phyloP scores from a whole-genome alignment of 1,284 basidiomycete genomes.

The Trichosporon sp. region DNA sequence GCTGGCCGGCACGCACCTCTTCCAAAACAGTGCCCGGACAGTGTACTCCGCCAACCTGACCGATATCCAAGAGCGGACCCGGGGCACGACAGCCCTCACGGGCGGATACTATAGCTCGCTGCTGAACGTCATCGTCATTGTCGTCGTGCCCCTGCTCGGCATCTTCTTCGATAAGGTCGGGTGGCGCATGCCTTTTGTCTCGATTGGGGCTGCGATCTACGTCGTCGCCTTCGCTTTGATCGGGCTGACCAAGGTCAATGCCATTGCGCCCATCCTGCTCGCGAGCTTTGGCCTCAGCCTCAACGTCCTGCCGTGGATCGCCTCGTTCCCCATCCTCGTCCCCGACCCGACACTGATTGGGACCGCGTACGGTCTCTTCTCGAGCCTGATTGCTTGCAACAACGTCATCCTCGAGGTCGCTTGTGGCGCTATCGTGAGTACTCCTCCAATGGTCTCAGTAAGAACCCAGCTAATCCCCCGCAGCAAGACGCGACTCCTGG shows the following conservation, averaged over 20 bases:
- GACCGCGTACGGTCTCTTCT: slow-evolving; percentile 52
- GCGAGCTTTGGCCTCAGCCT: slow-evolving; percentile 46
- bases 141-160: slow-evolving; percentile 50
- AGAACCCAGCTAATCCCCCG: neutral
- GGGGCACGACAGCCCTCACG: slow-evolving; percentile 44
- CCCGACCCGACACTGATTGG: slow-evolving; percentile 51
- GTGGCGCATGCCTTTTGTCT: slow-evolving; percentile 35
- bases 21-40: slow-evolving; percentile 47
- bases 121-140: slow-evolving; percentile 52
- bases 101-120: slow-evolving; percentile 52
- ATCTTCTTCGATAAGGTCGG: slow-evolving; percentile 39
- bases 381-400: slow-evolving; percentile 25
- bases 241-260: slow-evolving; percentile 49
- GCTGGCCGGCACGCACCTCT: slow-evolving; percentile 31
- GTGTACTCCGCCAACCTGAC: slow-evolving; percentile 50
- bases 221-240: slow-evolving; percentile 51
- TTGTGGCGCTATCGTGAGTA: slow-evolving; percentile 35
- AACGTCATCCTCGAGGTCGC: neutral
- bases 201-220: slow-evolving; percentile 44
- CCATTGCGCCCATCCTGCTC: slow-evolving; percentile 48
- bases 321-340: slow-evolving; percentile 52
- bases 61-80: slow-evolving; percentile 51
- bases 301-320: slow-evolving; percentile 51
- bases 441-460: too few relatives aligned
- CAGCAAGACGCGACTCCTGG: slow-evolving; percentile 46